Percentiles rank a stretch among this genome's conserved stretches.
phyloP scores from a whole-genome alignment of 2,329 filamentous ascomycete species.

The Aspergillus quadricinctus region DNA sequence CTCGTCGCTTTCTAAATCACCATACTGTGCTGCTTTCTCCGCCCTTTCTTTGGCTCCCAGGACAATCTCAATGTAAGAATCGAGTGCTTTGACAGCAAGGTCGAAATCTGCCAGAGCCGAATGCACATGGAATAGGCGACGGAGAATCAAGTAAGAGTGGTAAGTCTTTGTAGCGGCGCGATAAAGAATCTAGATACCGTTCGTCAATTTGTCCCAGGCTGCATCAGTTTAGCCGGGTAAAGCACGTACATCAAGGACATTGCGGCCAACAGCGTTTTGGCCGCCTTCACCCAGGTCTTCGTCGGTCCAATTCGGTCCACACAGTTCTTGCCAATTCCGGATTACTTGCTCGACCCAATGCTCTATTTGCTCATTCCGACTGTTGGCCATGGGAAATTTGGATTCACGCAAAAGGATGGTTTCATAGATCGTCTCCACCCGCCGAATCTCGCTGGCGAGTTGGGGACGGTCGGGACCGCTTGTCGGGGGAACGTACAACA shows the following conservation, averaged over 20 bases:
- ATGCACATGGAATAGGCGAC: conserved; percentile 84
- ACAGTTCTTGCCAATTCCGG: conserved; percentile 78
- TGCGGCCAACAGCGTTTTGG: conserved; percentile 67
- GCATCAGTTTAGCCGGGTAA: not conserved
- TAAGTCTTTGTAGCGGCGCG: conserved; percentile 88
- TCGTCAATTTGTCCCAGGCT: conserved; percentile 9
- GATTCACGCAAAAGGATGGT: conserved; percentile 71
- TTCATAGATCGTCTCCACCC: conserved; percentile 76
- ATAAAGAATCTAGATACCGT: conserved; percentile 66
- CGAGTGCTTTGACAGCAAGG: conserved; percentile 81
- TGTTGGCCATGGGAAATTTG: conserved; percentile 76
- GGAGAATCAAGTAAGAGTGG: conserved; percentile 84
- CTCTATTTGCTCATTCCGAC: conserved; percentile 75
- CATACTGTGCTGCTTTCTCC: conserved; percentile 60
- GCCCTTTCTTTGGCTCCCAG: conserved; percentile 78
- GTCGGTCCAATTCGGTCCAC: conserved; percentile 74
- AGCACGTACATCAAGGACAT: conserved; percentile 62
- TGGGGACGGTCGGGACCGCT: conserved; percentile 51
- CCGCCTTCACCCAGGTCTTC: conserved; percentile 77
- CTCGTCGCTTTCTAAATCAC: conserved; percentile 75
- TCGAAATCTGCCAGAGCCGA: conserved; percentile 86
- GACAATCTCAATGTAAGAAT: conserved; percentile 87
- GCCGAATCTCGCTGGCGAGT: conserved; percentile 72
- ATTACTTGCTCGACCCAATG: conserved; percentile 74
- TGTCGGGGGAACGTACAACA: conserved; percentile 33